Conservation (phyloP, 2,329 filamentous ascomycete genomes). For the Cladorrhinum sp. region DNA sequence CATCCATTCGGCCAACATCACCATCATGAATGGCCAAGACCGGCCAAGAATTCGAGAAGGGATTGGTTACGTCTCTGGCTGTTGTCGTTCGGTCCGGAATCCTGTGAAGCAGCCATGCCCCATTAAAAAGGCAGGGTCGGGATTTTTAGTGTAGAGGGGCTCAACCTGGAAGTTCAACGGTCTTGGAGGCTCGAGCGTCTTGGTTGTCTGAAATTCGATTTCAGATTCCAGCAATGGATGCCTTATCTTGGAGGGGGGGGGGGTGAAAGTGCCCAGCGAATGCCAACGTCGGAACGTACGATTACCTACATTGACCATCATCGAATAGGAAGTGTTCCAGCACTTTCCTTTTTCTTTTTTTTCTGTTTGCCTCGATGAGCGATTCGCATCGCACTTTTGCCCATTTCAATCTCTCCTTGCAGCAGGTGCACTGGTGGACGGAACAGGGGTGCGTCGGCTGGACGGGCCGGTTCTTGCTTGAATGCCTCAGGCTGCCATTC, state of each 20-base stretch:
- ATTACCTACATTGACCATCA: slow-evolving; percentile 7
- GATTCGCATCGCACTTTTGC: neutral
- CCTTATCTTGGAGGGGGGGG: neutral
- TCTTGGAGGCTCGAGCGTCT: slow-evolving; percentile 8
- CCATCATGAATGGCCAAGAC: neutral
- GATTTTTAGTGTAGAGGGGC: neutral
- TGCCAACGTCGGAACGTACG: neutral
- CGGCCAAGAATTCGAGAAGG: slow-evolving; percentile 16
- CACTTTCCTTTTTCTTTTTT: neutral
- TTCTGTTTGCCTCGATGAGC: neutral
- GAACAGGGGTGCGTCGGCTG: slow-evolving; percentile 2
- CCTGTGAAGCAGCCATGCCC: neutral
- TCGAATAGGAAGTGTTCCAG: slow-evolving; percentile 21
- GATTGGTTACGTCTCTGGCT: neutral
- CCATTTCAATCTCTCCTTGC: neutral
- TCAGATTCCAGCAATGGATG: neutral
- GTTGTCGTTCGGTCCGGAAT: slow-evolving; percentile 10
- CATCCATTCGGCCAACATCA: neutral
- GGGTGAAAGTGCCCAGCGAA: neutral
- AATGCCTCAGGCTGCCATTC: slow-evolving; percentile 19
- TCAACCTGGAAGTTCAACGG: slow-evolving; percentile 7
- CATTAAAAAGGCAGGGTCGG: neutral
- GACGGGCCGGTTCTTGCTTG: slow-evolving; percentile 7
- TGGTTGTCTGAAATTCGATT: neutral
- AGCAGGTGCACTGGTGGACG: neutral